phyloP scores from a whole-genome alignment of 164 flowering plant genomes.

The Liquidambar formosana region DNA sequence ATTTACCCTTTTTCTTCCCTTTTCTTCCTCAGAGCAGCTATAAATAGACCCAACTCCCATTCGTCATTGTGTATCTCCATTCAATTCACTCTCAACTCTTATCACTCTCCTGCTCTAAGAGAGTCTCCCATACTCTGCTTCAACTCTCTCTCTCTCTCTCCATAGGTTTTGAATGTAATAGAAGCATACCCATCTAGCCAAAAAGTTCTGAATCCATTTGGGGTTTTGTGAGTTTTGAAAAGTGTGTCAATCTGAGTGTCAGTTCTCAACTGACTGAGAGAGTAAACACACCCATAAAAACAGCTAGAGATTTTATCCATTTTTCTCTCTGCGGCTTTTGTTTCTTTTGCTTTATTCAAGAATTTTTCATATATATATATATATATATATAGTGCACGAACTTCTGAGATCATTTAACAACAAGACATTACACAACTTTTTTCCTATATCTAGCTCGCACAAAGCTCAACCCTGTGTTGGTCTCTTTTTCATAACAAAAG shows the following conservation, averaged over 20 bases:
- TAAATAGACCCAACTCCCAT: no score
- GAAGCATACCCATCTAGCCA: not conserved
- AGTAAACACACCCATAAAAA: not conserved
- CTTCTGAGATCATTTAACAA: not conserved
- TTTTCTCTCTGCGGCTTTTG: no score
- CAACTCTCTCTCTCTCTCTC: not conserved
- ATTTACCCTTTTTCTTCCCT: no score
- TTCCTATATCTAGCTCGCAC: not conserved
- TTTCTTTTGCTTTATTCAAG: not conserved
- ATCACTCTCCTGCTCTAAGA: not conserved
- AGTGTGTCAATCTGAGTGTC: conserved; percentile 3
- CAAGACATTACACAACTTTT: not conserved
- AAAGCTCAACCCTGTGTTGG: not conserved
- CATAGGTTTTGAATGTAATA: not conserved
- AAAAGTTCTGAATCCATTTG: not conserved
- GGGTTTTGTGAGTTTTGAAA: conserved; percentile 13
- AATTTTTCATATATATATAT: no score
- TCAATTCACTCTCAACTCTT: no score
- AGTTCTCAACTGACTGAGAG: not conserved
- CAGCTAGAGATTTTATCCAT: not conserved
- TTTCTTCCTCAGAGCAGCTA: no score
- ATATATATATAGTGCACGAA: not conserved
- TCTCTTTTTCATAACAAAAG: conserved; percentile 7
- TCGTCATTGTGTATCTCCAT: not conserved
- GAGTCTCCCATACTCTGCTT: not conserved